A percentile compares a stretch with the other conserved stretches of the same genome.
phyloP scores from a whole-genome alignment of 495 filamentous ascomycete genomes.

The Aspergillus steynii region DNA sequence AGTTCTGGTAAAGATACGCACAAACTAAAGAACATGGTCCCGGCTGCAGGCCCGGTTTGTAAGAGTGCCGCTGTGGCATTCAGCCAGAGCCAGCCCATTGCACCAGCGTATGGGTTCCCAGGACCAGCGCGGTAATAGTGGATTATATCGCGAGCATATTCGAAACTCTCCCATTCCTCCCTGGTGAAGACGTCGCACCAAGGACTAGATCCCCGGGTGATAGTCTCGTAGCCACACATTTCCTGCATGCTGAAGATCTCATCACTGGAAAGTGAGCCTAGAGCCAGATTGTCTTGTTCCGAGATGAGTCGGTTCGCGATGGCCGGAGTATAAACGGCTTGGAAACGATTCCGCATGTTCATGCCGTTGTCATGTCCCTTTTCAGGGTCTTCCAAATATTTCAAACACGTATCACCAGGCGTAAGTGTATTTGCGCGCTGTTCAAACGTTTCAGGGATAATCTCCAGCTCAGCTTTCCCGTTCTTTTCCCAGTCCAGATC shows the following conservation, averaged over 20 bases:
- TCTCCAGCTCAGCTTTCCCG: conserved; percentile 40
- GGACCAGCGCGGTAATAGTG: conserved; percentile 64
- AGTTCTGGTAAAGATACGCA: conserved; percentile 29
- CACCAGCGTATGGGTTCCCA: conserved; percentile 55
- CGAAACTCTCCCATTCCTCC: conserved; percentile 57
- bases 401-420: conserved; percentile 56
- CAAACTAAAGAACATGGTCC: conserved; percentile 60
- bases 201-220: conserved; percentile 51
- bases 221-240: conserved; percentile 61
- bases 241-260: conserved; percentile 64
- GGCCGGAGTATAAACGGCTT: conserved; percentile 46
- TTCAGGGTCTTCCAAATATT: conserved; percentile 47
- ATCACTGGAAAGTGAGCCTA: conserved; percentile 35
- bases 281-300: conserved; percentile 40
- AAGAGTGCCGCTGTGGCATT: conserved; percentile 58
- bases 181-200: conserved; percentile 61
- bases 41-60: conserved; percentile 44
- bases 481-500: conserved; percentile 49
- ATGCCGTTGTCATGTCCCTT: conserved; percentile 52
- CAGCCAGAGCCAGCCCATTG: conserved; percentile 64
- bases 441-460: conserved; percentile 54
- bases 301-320: conserved; percentile 46
- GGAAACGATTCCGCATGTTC: conserved; percentile 46
- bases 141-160: conserved; percentile 60
- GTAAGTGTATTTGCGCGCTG: conserved; percentile 58